A percentile compares a stretch with the other conserved stretches of the same genome.
Evolutionary conservation across 2,329 filamentous ascomycete species (phyloP).

Genomic region (Xylaria sp.): DNA sequence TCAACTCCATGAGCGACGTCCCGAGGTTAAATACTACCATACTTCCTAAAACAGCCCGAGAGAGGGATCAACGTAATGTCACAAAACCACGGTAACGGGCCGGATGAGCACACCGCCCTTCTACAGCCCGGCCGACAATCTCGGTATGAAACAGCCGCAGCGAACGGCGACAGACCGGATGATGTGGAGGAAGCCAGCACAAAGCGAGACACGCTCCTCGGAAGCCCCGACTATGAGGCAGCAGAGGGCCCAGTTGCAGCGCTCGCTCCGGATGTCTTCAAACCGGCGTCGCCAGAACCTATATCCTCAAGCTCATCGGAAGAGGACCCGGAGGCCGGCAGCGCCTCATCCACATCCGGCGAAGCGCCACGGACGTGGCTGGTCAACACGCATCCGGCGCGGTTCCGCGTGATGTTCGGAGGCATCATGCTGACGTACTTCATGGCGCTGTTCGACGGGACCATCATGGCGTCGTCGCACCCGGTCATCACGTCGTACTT

Average conservation of each 20-base stretch:
- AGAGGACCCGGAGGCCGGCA: slow-evolving; percentile 11
- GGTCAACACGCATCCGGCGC: slow-evolving; percentile 58
- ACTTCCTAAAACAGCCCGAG: not conserved
- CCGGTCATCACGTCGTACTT: slow-evolving; percentile 87
- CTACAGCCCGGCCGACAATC: not conserved
- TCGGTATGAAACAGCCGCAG: not conserved
- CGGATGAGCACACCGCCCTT: slow-evolving; percentile 30
- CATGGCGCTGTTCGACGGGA: slow-evolving; percentile 76
- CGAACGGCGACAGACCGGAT: not conserved
- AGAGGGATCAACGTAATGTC: slow-evolving; percentile 7
- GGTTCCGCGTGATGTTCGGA: slow-evolving; percentile 72
- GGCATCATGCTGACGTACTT: slow-evolving; percentile 69
- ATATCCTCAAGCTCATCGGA: not conserved
- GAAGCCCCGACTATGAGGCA: not conserved
- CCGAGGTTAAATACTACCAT: not conserved
- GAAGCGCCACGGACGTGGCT: slow-evolving; percentile 50
- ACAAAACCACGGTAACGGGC: not conserved
- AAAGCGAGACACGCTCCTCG: slow-evolving; percentile 16
- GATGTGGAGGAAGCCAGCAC: slow-evolving; percentile 8
- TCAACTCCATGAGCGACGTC: no score
- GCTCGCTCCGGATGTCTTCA: slow-evolving; percentile 9
- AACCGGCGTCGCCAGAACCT: not conserved
- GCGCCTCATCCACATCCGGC: no score
- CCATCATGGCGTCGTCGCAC: slow-evolving; percentile 84
- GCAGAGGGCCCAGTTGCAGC: not conserved